A percentile compares a stretch with the other conserved stretches of the same genome.
Conservation (phyloP, 495 filamentous ascomycete species). For the Cercophora samala region DNA sequence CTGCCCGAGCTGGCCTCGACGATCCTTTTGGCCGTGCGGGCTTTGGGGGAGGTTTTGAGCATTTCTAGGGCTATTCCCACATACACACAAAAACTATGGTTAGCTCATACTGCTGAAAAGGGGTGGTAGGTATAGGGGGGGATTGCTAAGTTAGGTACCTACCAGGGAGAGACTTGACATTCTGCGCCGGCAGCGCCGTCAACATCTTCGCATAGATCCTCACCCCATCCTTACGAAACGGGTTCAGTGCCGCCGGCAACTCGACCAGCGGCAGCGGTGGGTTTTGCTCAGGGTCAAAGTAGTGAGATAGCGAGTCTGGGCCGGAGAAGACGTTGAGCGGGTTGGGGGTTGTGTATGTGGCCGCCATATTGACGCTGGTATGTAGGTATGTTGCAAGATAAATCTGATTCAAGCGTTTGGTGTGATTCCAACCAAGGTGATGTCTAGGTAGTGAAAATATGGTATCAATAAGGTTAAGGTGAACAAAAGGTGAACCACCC, state of each 20-base stretch:
- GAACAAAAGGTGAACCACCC: background rate
- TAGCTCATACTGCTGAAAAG: too few species aligned
- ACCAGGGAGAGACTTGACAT: slow-evolving; percentile 63
- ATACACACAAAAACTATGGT: too few species aligned
- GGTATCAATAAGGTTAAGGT: background rate
- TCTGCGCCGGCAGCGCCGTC: slow-evolving; percentile 59
- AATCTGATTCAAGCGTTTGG: too few species aligned
- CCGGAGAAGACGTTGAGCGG: slow-evolving; percentile 56
- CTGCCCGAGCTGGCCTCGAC: slow-evolving; percentile 63
- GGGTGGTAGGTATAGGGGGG: too few species aligned
- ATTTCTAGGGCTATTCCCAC: slow-evolving; percentile 54
- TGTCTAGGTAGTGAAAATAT: background rate
- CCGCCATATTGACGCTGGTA: background rate
- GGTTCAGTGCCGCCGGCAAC: slow-evolving; percentile 55
- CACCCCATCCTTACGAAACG: slow-evolving; percentile 54
- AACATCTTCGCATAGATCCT: slow-evolving; percentile 65
- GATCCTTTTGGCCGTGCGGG: slow-evolving; percentile 38
- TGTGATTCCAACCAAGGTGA: too few species aligned
- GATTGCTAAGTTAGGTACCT: too few species aligned
- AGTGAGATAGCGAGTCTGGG: slow-evolving; percentile 50
- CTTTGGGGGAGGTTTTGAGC: slow-evolving; percentile 28
- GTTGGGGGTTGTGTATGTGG: slow-evolving; percentile 26
- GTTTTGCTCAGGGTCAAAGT: slow-evolving; percentile 55
- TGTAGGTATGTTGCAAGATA: background rate
- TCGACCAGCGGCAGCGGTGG: slow-evolving; percentile 60